Base-by-base conservation (phyloP, 2,329 filamentous ascomycete genomes). In the Dactylellina haptotyla region DNA sequence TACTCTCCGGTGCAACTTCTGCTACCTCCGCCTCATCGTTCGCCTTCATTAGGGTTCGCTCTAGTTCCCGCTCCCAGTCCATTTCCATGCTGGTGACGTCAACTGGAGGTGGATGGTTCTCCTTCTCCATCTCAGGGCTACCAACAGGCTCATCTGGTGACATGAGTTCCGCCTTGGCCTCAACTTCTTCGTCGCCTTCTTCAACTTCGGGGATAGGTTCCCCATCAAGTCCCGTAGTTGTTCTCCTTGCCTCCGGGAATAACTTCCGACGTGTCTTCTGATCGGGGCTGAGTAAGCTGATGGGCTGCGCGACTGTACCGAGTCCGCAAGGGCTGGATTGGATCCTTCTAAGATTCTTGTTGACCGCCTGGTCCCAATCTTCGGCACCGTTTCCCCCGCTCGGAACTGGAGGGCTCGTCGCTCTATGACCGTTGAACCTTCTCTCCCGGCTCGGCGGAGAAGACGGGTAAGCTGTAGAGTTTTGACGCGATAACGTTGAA, bases 311-410 rank as follows among this genome's bases (percentile, higher is more conserved):
- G 10, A 69, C 30, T 1, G 70, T 75, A 18, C 70, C 70, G 5
- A 69, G 32, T 8, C 69, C 69, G 23, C 83, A 84, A 12, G 87
- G 87, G 76, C 87, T 89, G 3, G 87, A 89, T 76, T 88, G 86
- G 28, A 88, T 85, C 46, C 85, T 86, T 70, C 85, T 83, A 70
- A 82, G 81, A 45, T 86, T 80, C 6, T 83, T 84, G 57, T 83
- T 83, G 41, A 82, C 79, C 9, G 81, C 80, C 32, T 81, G 77
- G 41, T 81, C 79, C 54, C 80, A 78, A 51, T 77, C 77, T 12
- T 70, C 59, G n/a, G 50, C 51, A 28, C 59, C 75, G 12, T 71
- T 58, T 41, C 54, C 75, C n/a, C 59, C 56, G 43, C 53, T 58
- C 4, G 61, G 61, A 12, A 50, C 65, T n/a, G 48, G 48, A 18